phyloP scores from a whole-genome alignment of 371 early-diverging fungal species.

The Mortierella sp. region DNA sequence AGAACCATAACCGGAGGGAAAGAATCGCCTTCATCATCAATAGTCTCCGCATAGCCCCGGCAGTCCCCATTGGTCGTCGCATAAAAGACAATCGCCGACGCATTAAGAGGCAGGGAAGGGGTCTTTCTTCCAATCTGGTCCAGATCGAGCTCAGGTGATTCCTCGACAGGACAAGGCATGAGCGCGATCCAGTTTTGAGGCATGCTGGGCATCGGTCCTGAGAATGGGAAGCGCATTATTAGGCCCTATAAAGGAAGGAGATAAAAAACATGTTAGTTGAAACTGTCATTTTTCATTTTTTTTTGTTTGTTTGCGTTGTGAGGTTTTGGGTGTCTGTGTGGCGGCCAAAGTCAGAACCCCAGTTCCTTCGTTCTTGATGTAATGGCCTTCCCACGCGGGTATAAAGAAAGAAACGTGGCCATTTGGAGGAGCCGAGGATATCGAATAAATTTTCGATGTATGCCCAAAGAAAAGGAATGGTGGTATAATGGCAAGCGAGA shows the following conservation, averaged over 20 bases:
- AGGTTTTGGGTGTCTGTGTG: neutral
- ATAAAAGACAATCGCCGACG: constrained; percentile 26
- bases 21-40: neutral
- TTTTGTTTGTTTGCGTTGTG: neutral
- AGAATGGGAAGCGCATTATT: constrained; percentile 26
- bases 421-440: neutral
- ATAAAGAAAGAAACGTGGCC: neutral
- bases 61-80: constrained; percentile 20
- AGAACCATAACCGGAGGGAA: constrained; percentile 13
- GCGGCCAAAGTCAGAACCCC: neutral
- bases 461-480: neutral
- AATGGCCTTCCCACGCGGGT: neutral
- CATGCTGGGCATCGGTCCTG: constrained; percentile 28
- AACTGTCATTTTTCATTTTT: neutral
- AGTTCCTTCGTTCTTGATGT: neutral
- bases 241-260: constrained; percentile 19
- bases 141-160: neutral
- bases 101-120: neutral
- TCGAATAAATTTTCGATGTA: neutral
- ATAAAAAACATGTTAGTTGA: neutral
- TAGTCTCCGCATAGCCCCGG: neutral
- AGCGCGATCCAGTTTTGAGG: constrained; percentile 33
- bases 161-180: constrained; percentile 16
- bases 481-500: neutral
- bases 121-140: constrained; percentile 6